Evolutionary conservation across 352 stramenopile species (phyloP).

Genomic region (Globisporangium cystogenes): DNA sequence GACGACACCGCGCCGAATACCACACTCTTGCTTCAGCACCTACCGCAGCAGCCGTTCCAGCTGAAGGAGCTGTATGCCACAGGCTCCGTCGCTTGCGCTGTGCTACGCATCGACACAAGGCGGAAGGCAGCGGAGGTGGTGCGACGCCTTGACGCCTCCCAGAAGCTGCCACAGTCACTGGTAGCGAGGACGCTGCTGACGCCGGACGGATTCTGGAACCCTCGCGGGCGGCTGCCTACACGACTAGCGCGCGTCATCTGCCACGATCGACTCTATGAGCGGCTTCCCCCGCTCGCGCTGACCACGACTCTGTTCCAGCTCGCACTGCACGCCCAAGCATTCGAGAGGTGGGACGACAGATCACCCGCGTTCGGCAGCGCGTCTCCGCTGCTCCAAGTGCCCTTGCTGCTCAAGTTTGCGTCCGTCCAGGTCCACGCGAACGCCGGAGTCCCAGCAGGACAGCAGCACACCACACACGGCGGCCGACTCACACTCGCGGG

Average conservation of each 20-base stretch:
- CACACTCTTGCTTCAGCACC: not conserved
- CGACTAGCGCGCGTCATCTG: not conserved
- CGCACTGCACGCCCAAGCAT: constrained; percentile 16
- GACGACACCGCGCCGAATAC: not conserved
- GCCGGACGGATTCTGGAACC: constrained; percentile 3
- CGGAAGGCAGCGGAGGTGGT: not conserved
- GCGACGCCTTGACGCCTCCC: not conserved
- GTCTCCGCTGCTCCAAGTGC: not conserved
- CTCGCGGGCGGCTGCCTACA: not conserved
- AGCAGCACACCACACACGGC: not conserved
- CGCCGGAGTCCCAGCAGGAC: not conserved
- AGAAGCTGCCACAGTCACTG: not conserved
- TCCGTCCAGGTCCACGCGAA: constrained; percentile 1
- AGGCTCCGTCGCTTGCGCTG: constrained; percentile 1
- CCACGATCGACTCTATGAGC: not conserved
- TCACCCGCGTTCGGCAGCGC: not conserved
- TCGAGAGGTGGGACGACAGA: constrained; percentile 4
- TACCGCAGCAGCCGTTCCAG: not conserved
- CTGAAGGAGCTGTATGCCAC: not conserved
- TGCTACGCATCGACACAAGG: constrained; percentile 6
- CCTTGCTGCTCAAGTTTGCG: constrained; percentile 24
- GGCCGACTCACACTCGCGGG: constrained; percentile 5
- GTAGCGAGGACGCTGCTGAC: not conserved
- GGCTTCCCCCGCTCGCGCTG: constrained; percentile 12
- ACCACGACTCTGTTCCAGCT: constrained; percentile 24